These are phyloP conservation scores for Osmanthus fragrans DNA, from an alignment of 257 asterid species.

Conservation along the genomic window DNA sequence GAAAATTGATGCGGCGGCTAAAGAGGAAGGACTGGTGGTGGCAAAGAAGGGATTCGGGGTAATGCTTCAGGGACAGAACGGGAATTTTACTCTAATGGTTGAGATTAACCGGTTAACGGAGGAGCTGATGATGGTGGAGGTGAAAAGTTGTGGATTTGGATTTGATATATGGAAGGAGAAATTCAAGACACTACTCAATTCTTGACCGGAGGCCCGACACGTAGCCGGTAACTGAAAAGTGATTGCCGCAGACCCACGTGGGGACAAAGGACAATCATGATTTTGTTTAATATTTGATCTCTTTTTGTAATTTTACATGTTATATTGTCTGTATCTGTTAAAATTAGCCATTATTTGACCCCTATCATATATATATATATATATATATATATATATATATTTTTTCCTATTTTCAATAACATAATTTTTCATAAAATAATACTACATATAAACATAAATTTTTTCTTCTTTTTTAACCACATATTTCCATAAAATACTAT, in stretches of 20 bases:
- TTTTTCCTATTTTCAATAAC: too few relatives aligned
- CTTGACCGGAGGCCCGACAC: slow-evolving; percentile 31
- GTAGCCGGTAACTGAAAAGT: slow-evolving; percentile 15
- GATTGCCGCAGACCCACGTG: not conserved
- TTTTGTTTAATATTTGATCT: not conserved
- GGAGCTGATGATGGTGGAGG: slow-evolving; percentile 61
- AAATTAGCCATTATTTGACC: too few relatives aligned
- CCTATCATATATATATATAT: too few relatives aligned
- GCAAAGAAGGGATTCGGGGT: slow-evolving; percentile 34
- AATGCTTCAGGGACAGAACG: slow-evolving; percentile 47
- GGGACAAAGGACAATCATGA: not conserved
- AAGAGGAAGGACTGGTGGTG: slow-evolving; percentile 38
- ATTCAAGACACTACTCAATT: slow-evolving; percentile 40
- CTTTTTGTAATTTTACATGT: not conserved
- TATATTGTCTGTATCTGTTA: not conserved
- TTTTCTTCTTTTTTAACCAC: too few relatives aligned
- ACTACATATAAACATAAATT: too few relatives aligned
- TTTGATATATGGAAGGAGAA: slow-evolving; percentile 50
- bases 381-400: too few relatives aligned
- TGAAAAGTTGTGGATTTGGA: slow-evolving; percentile 39
- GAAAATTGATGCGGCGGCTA: slow-evolving; percentile 41
- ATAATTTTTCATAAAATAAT: too few relatives aligned
- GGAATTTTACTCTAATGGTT: slow-evolving; percentile 37
- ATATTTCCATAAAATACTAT: too few relatives aligned
- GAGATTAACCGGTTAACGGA: slow-evolving; percentile 64